phyloP scores from a whole-genome alignment of 352 stramenopile species.

The Pythium sukuiense region DNA sequence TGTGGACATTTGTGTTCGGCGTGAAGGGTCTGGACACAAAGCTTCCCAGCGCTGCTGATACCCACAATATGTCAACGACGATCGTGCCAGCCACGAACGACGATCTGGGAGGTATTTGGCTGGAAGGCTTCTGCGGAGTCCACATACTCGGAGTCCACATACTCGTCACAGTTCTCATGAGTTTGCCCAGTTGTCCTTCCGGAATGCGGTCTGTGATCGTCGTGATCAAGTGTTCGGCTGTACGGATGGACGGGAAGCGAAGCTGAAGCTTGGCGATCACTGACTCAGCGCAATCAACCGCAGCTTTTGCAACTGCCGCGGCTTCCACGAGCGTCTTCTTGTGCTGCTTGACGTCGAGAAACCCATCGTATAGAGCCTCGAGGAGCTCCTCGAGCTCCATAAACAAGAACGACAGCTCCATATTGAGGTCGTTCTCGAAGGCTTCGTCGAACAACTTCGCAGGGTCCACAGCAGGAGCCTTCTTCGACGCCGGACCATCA shows the following conservation, averaged over 20 bases:
- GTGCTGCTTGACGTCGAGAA: slow-evolving; percentile 36
- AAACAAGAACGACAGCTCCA: slow-evolving; percentile 31
- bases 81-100: slow-evolving; percentile 8
- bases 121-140: too few species aligned
- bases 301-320: slow-evolving; percentile 29
- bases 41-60: neutral
- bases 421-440: slow-evolving; percentile 21
- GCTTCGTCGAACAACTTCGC: neutral
- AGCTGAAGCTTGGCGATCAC: slow-evolving; percentile 30
- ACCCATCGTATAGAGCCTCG: slow-evolving; percentile 25
- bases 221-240: slow-evolving; percentile 11
- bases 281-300: slow-evolving; percentile 22
- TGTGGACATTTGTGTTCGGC: neutral
- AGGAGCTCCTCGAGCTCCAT: slow-evolving; percentile 29
- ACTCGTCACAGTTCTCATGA: too few species aligned
- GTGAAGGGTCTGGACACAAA: neutral
- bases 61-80: slow-evolving; percentile 5
- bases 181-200: too few species aligned
- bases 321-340: slow-evolving; percentile 38
- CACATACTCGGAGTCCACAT: too few species aligned
- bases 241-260: slow-evolving; percentile 10
- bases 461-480: neutral
- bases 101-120: too few species aligned
- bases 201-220: neutral
- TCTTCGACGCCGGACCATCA: neutral